Evolutionary conservation across 768 basidiomycete species (phyloP), one percentile per base, ranked within the genome.

Genomic region (Crassisporium funariophilum): DNA sequence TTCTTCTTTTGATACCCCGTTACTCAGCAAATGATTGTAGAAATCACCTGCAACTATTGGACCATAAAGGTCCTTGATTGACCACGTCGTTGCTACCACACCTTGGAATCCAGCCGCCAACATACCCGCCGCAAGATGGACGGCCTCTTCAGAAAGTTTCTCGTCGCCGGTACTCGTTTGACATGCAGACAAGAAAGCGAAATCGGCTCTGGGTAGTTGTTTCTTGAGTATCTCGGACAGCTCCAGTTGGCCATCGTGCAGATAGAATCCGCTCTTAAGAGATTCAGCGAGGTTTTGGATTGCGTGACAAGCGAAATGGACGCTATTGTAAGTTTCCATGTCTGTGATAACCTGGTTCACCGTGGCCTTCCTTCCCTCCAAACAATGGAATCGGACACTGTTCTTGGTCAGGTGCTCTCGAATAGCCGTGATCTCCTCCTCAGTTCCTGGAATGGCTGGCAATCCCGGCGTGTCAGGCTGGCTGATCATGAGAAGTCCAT

Each of bases 111-210:
- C 62, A n/a, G 56, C 61, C 3, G 57, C 47, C 38, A 69, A 50
- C 70, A 73, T 71, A 2, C 70, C 71, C 0, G 70, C 69, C 0
- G 71, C 67, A 1, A 73, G 49, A 57, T 73, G 69, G 4, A 73
- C 59, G 0, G 62, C 64, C 40, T 75, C 72, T 7, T 71, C 63
- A 0, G 64, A 41, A 1, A 67, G 47, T 34, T 45, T 46, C 19
- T 55, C 44, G 15, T 61, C 59, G 0, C 70, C 65, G 9, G 49
- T 54, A 0, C 66, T 66, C 4, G 69, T 75, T 37, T 74, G 61
- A 42, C 74, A 74, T 0, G 74, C 72, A 0, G 73, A 72, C 1
- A 75, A 55, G 51, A 71, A 67, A 0, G 71, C 74, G 24, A 73
- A 53, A 21, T 63, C 58, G 11, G 57, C 46, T 20, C 50, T 34